Evolutionary conservation across 129 eudicot genomes (phyloP).

Genomic region (Helichrysum umbraculigerum): DNA sequence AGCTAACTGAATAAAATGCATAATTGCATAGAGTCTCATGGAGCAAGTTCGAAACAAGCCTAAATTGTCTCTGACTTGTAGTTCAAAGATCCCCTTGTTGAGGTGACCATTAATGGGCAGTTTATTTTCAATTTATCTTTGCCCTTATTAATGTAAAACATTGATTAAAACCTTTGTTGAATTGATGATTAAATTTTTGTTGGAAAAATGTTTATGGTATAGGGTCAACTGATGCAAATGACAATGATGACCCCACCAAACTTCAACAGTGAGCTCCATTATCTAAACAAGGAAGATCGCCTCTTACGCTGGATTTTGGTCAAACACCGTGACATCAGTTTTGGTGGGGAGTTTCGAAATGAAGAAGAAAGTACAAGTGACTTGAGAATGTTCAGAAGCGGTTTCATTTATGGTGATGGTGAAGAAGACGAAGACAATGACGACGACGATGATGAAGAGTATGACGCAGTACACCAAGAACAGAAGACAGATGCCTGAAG

Average conservation of each 20-base stretch:
- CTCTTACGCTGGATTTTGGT: conserved; percentile 89
- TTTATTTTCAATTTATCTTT: too few species aligned
- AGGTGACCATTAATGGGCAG: too few species aligned
- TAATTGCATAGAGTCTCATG: too few species aligned
- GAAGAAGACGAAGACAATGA: conserved; percentile 42
- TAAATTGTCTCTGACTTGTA: too few species aligned
- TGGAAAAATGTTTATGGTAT: conserved; percentile 6
- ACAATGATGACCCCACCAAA: conserved; percentile 98
- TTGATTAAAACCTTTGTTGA: background rate
- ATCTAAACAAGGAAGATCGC: conserved; percentile 87
- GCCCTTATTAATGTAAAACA: too few species aligned
- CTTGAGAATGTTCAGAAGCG: conserved; percentile 45
- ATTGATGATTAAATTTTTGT: background rate
- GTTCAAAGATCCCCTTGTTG: too few species aligned
- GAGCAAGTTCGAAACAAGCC: too few species aligned
- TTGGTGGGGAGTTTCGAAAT: conserved; percentile 34
- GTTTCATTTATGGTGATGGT: conserved; percentile 30
- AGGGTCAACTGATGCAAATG: conserved; percentile 93
- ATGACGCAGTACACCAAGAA: conserved; percentile 30
- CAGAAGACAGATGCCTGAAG: conserved; percentile 24
- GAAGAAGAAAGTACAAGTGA: conserved; percentile 43
- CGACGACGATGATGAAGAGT: conserved; percentile 49
- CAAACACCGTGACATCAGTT: conserved; percentile 68
- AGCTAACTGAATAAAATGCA: too few species aligned
- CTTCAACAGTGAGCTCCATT: conserved; percentile 77